Conservation (phyloP, 331 rosid genomes). For the Acacia pycnantha region DNA sequence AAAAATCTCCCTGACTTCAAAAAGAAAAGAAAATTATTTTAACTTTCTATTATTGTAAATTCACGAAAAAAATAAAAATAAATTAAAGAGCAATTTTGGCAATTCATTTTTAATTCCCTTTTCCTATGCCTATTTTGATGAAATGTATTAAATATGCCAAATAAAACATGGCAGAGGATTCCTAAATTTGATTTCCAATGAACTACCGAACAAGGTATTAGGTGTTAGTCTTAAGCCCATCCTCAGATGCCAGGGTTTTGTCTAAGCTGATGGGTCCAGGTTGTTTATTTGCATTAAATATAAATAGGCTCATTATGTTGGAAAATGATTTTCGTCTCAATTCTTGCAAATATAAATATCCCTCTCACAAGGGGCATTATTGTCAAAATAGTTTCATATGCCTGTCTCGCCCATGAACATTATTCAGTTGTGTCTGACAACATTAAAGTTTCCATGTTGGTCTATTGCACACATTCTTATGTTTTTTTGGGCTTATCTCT, state of each 20-base stretch:
- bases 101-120: too few species aligned
- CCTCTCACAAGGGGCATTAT: neutral
- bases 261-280: neutral
- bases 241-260: neutral
- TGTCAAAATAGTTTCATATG: neutral
- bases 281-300: neutral
- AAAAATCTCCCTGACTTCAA: neutral
- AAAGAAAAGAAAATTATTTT: too few species aligned
- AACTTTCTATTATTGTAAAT: neutral
- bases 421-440: neutral
- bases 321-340: neutral
- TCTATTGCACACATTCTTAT: neutral
- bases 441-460: conserved; percentile 6
- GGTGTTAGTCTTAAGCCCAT: neutral
- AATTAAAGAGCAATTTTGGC: neutral
- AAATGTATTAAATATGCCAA: too few species aligned
- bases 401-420: neutral
- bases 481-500: neutral
- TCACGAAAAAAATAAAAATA: neutral
- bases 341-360: neutral
- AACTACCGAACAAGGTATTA: neutral
- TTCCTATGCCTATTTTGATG: too few species aligned
- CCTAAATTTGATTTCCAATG: too few species aligned
- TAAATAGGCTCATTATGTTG: too few species aligned
- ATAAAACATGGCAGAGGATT: too few species aligned